Base-by-base conservation (phyloP, 2,329 filamentous ascomycete species). In the Xylariaceae sp. region DNA sequence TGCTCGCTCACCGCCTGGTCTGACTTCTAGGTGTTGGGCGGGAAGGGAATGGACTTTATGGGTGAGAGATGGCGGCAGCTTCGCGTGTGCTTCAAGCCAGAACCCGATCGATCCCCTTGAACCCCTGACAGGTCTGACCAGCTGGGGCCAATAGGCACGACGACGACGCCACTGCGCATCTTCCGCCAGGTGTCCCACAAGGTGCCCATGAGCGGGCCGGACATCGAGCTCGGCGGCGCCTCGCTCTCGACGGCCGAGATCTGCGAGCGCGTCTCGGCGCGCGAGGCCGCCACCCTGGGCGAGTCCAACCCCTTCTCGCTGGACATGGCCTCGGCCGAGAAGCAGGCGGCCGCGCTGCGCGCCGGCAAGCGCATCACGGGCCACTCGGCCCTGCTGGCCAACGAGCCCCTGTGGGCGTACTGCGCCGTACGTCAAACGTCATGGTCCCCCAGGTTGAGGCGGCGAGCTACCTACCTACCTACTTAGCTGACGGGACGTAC, bases 161-260 rank as follows among this genome's bases (percentile, higher is more conserved):
- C 42, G 12, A 39, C 39, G 12, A 48, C 45, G 13, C 43, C 40
- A 9, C 23, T 38, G 5, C 36, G 36, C 5, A 34, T 47, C 4
- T 43, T 49, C 26, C 33, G 46, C 3, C 44, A 49, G 31, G 46
- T 46, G 10, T 49, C 43, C 5, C 46, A 47, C 32, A 49, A 49
- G 28, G 40, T 49, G 14, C 46, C 44, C n/a, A 42, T 38, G 36
- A 38, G 36, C 16, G 26, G 31, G 10, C 31, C 45, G 2, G 42
- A 46, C 10, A 42, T 46, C n/a, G 43, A 49, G 29, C 42, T 49
- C n/a, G 45, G 45, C 2, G 45, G 45, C 13, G 37, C 37, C 5
- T 41, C 39, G 6, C 32, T 47, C 6, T 25, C 36, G 3, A 43
- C 45, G 9, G 24, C 38, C 5, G 44, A 49, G 22, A 36, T 49